Conservation (phyloP, 768 basidiomycete genomes). For the Tylopilus plumbeoviolaceoides region DNA sequence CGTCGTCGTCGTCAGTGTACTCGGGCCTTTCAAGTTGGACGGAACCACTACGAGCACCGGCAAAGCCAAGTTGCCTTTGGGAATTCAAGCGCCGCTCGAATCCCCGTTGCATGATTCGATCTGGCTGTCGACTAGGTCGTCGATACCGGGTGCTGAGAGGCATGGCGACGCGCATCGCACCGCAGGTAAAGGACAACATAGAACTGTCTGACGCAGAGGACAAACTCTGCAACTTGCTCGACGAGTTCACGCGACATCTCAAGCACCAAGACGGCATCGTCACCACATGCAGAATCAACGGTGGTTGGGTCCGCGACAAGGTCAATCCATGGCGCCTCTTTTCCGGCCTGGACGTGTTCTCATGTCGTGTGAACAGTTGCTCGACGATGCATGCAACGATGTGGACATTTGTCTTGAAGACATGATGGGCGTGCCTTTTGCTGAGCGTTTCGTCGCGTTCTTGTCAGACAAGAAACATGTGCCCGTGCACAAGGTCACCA, state of each 20-base stretch:
- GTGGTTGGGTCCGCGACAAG: conserved; percentile 99
- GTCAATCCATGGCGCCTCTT: conserved; percentile 38
- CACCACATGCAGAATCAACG: conserved; percentile 85
- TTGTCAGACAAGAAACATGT: conserved; percentile 27
- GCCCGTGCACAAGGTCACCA: conserved; percentile 55
- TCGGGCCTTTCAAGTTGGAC: conserved; percentile 3
- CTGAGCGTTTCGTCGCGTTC: conserved; percentile 68
- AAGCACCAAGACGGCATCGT: conserved; percentile 47
- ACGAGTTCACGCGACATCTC: conserved; percentile 65
- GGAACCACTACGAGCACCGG: conserved; percentile 14
- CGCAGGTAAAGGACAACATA: conserved; percentile 37
- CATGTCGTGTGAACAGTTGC: conserved; percentile 47
- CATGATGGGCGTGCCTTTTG: conserved; percentile 90
- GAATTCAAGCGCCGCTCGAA: conserved; percentile 29
- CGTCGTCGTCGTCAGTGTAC: conserved; percentile 7
- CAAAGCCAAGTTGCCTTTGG: conserved; percentile 9
- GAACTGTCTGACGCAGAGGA: conserved; percentile 65
- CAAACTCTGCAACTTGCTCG: conserved; percentile 69
- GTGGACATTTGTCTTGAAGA: conserved; percentile 88
- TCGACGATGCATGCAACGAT: conserved; percentile 80
- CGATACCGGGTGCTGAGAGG: conserved; percentile 7
- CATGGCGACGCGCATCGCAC: conserved; percentile 33
- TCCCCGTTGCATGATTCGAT: background rate
- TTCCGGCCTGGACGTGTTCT: conserved; percentile 9
- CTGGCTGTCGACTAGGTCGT: conserved; percentile 7